Conservation (phyloP, 202 grass and related monocot species). For the Alloteropsis angusta region DNA sequence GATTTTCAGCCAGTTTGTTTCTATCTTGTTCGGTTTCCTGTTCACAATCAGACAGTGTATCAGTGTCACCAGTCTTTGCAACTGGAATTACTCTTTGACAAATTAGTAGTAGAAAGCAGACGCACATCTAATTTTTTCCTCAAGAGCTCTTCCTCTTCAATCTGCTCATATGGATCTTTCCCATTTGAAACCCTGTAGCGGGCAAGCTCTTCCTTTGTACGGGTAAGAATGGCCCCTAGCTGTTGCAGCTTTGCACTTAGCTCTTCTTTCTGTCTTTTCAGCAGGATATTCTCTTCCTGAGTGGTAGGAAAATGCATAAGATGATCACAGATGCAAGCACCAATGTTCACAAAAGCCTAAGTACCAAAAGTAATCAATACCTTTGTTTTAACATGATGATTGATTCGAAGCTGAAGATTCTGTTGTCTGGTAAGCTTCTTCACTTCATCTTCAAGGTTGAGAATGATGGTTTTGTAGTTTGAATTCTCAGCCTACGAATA, state of each 20-base stretch:
- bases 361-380: constrained; percentile 17
- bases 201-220: constrained; percentile 71
- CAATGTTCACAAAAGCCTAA: constrained; percentile 5
- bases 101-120: constrained; percentile 15
- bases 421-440: constrained; percentile 63
- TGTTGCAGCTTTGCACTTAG: constrained; percentile 55
- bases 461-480: constrained; percentile 71
- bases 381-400: constrained; percentile 99
- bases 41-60: constrained; percentile 20
- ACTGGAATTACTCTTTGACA: neutral
- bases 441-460: constrained; percentile 82
- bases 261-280: constrained; percentile 71
- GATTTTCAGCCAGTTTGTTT: constrained; percentile 47
- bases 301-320: neutral
- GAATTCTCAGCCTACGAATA: constrained; percentile 66
- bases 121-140: constrained; percentile 54
- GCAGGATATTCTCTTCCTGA: constrained; percentile 71
- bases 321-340: neutral
- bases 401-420: constrained; percentile 82
- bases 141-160: constrained; percentile 66
- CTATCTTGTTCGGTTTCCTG: constrained; percentile 77
- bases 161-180: constrained; percentile 48
- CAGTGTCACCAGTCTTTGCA: neutral
- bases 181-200: constrained; percentile 48
- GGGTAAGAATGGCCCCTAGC: constrained; percentile 42